phyloP scores from a whole-genome alignment of 1,284 basidiomycete species.

The Tetrapyrgos nigripes region DNA sequence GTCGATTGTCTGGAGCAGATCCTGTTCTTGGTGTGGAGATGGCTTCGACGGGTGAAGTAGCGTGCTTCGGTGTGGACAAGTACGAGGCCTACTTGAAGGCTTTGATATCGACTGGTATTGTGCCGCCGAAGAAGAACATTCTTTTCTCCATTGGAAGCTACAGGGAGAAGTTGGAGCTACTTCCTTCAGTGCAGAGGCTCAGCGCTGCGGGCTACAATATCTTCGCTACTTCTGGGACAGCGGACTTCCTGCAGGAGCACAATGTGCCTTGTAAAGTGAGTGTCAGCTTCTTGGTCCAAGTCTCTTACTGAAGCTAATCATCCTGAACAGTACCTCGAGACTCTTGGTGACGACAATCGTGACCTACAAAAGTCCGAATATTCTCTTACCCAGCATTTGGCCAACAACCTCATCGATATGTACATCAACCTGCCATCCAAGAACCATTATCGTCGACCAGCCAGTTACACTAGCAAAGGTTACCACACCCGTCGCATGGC shows the following conservation, averaged over 20 bases:
- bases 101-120: conserved; percentile 94
- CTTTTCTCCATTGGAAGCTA: conserved; percentile 95
- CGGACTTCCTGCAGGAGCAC: conserved; percentile 93
- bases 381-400: conserved; percentile 92
- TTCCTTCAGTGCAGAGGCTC: conserved; percentile 97
- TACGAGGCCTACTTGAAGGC: conserved; percentile 99
- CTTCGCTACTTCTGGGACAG: conserved; percentile 96
- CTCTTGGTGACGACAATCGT: conserved; percentile 76
- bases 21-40: conserved; percentile 99
- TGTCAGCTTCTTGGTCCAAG: conserved; percentile 12
- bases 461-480: conserved; percentile 96
- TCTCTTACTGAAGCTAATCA: conserved; percentile 13
- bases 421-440: conserved; percentile 99
- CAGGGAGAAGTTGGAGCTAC: conserved; percentile 97
- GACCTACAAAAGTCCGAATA: conserved; percentile 94
- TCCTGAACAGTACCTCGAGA: conserved; percentile 82
- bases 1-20: conserved; percentile 93
- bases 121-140: conserved; percentile 95
- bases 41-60: conserved; percentile 99
- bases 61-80: conserved; percentile 97
- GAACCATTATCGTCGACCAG: conserved; percentile 97
- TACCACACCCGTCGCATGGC: conserved; percentile 98
- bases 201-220: conserved; percentile 94
- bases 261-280: conserved; percentile 84
- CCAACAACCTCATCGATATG: conserved; percentile 97